A percentile compares a stretch with the other conserved stretches of the same genome.
Conservation (phyloP, 495 filamentous ascomycete species). For the Daldinia concentrica region DNA sequence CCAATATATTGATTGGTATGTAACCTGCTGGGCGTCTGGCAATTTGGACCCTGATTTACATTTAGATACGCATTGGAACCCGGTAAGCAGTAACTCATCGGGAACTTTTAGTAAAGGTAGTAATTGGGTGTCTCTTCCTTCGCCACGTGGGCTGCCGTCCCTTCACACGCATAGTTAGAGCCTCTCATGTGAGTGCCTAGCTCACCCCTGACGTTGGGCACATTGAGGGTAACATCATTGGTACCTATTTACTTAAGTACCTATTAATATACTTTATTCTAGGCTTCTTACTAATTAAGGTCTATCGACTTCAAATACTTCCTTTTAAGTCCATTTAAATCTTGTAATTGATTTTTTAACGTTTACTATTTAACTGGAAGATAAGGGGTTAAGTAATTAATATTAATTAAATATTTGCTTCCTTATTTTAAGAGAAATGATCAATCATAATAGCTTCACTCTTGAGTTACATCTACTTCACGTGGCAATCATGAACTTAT, state of each 20-base stretch:
- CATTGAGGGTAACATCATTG: not conserved
- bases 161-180: not conserved
- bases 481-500: no score
- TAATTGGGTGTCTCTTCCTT: not conserved
- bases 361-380: no score
- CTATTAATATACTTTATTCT: not conserved
- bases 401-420: not conserved
- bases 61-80: not conserved
- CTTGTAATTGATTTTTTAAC: no score
- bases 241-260: no score
- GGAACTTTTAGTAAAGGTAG: not conserved
- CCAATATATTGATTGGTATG: not conserved
- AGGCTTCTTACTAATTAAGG: not conserved
- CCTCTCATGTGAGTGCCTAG: not conserved
- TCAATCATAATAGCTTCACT: no score
- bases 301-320: not conserved
- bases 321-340: not conserved
- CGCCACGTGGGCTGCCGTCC: not conserved
- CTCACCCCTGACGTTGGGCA: not conserved
- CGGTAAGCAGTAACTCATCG: not conserved
- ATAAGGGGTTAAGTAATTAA: no score
- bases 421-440: not conserved
- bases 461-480: no score
- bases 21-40: not conserved
- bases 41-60: not conserved